Base-by-base conservation (phyloP, 345 rosid genomes). In the Combretum micranthum region DNA sequence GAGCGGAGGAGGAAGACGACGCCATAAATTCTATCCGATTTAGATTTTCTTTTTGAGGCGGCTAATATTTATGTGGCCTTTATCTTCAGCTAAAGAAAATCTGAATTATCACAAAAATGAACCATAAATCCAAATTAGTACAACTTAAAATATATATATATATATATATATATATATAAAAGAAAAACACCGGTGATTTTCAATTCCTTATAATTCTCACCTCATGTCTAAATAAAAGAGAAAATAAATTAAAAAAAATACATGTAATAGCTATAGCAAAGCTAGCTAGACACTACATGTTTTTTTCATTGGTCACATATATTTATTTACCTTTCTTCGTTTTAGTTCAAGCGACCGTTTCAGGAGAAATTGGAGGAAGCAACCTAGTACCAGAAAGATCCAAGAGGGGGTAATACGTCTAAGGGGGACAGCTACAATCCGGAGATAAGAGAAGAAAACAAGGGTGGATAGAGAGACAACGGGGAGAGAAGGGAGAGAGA, bases 371-470 rank as follows among this genome's bases (percentile, higher is more conserved):
- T 53, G 32, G 44, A n/a, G n/a, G n/a, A 20, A 22, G 57, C 15
- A 18, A 19, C 56, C 53, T 3, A 20, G 16, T 26, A 1, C 48
- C 71, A 55, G 58, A 73, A 69, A 69, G 77, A 65, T 64, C 73
- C 71, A 74, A 64, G 64, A 60, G 21, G 32, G n/a, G 45, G 37
- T 57, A 63, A 61, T 50, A 62, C 68, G 61, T 63, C 59, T 63
- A 60, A 66, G 54, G 63, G 72, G 62, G 79, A 76, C 73, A 75
- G 86, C 84, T 69, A 78, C 69, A 62, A 73, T 72, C 81, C 69
- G 76, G 72, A 75, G 69, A 17, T 53, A 52, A 72, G 68, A 77
- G 70, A 79, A 69, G 76, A 68, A 74, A 77, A 70, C 73, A 77
- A 64, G 50, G 55, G 59, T 17, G 32, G 57, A 37, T 54, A 44